A percentile compares a stretch with the other conserved stretches of the same genome.
phyloP scores from a whole-genome alignment of 2,329 filamentous ascomycete genomes.

The Nemania sp. region DNA sequence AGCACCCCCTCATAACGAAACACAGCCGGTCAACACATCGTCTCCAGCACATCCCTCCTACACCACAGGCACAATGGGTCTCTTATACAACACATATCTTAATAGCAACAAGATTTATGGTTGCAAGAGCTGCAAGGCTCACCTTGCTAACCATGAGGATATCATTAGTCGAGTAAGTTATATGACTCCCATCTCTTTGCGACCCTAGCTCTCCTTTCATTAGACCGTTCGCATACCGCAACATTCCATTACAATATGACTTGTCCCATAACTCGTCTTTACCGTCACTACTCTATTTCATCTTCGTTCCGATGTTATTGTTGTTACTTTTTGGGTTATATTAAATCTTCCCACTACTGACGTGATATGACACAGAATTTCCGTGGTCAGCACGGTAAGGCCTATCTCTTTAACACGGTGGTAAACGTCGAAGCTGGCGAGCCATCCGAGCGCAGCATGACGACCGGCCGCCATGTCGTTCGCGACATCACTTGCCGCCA shows the following conservation, averaged over 20 bases:
- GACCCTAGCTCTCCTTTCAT: not conserved
- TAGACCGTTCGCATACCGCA: not conserved
- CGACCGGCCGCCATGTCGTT: slow-evolving; percentile 92
- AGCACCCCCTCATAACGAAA: not conserved
- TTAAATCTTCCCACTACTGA: slow-evolving; percentile 27
- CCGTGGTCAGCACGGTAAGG: slow-evolving; percentile 97
- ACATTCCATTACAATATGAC: not conserved
- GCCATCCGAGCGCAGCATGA: slow-evolving; percentile 96
- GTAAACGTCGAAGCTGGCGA: slow-evolving; percentile 90
- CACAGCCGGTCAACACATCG: not conserved
- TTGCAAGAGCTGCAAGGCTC: slow-evolving; percentile 94
- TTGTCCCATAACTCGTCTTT: not conserved
- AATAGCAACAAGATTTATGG: slow-evolving; percentile 89
- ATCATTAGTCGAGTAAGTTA: slow-evolving; percentile 87
- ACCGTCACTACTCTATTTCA: not conserved
- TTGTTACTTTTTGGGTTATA: not conserved
- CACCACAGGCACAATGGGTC: slow-evolving; percentile 73
- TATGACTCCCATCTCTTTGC: not conserved
- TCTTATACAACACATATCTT: slow-evolving; percentile 92
- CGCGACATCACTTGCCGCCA: slow-evolving; percentile 92
- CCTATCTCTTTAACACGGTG: slow-evolving; percentile 93
- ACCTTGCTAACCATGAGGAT: slow-evolving; percentile 93
- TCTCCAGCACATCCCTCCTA: not conserved
- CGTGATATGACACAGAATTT: slow-evolving; percentile 73
- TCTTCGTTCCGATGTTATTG: not conserved